Conservation (phyloP, 164 flowering plant genomes). For the Taxillus chinensis region DNA sequence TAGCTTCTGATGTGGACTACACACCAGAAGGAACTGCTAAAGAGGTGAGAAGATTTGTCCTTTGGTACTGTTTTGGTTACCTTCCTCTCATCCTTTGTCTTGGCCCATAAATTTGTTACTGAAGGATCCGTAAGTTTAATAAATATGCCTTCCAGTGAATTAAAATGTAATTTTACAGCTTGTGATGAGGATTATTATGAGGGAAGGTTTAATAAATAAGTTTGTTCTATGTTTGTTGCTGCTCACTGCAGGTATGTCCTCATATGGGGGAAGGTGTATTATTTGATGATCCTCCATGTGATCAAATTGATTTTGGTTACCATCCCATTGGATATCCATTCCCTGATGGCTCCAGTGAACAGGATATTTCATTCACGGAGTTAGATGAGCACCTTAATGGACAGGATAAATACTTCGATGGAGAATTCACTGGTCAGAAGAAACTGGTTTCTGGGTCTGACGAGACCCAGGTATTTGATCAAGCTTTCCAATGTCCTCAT, state of each 20-base stretch:
- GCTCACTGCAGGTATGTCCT: conserved; percentile 12
- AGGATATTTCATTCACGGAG: conserved; percentile 19
- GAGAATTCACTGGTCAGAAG: conserved; percentile 14
- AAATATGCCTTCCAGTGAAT: too few species aligned
- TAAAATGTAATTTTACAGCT: too few species aligned
- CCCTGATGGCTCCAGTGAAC: conserved; percentile 28
- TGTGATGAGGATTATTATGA: too few species aligned
- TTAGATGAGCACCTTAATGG: conserved; percentile 18
- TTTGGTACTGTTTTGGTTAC: background rate
- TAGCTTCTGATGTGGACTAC: conserved; percentile 21
- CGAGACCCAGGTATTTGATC: conserved; percentile 8
- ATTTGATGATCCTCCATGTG: conserved; percentile 5
- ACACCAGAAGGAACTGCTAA: conserved; percentile 9
- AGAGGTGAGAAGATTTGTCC: conserved; percentile 13
- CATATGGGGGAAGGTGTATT: conserved; percentile 1
- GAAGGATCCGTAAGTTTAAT: too few species aligned
- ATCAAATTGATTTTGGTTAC: conserved; percentile 24
- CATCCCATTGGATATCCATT: conserved; percentile 16
- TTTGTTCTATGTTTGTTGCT: background rate
- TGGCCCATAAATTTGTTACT: background rate
- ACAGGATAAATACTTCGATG: conserved; percentile 16
- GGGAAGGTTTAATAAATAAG: too few species aligned
- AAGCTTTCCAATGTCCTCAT: conserved; percentile 1
- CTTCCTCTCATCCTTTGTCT: background rate
- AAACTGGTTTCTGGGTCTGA: conserved; percentile 10